Evolutionary conservation across 768 basidiomycete genomes (phyloP), one percentile per base, ranked within the genome.

Genomic region (Xerocomus potaroensis): DNA sequence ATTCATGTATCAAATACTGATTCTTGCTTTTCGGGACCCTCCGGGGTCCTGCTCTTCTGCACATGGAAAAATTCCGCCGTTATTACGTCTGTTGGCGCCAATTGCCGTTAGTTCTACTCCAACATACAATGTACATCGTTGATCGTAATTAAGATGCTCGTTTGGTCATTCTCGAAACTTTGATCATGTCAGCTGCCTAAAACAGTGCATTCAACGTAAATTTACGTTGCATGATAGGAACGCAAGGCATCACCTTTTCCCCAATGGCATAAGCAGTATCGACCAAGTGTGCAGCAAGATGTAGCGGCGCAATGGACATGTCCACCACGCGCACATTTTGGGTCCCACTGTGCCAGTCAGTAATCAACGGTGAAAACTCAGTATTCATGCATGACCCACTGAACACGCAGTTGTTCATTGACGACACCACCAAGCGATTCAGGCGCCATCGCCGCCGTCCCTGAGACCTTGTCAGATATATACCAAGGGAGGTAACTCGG

Each of bases 381-480:
- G n/a, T n/a, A n/a, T n/a, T 21, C 34, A 19, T 22, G 21, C 8
- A 7, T 35, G 5, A 37, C 51, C 47, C 16, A 54, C 55, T 57
- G 44, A 29, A 57, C 33, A 12, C 56, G 55, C 35, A 57, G 36
- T 11, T 57, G 29, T 12, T 39, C 19, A n/a, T 55, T 50, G 3
- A 57, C 55, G 10, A 57, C 55, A n/a, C 55, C 55, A 5, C 55
- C 55, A 2, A 57, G 37, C n/a, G 44, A 37, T 18, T 24, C 33
- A n/a, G 55, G 51, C 1, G 56, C 56, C 56, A 57, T 57, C 14
- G 56, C 14, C n/a, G 56, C 38, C 2, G 55, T 57, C 1, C 55
- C 55, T 57, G 15, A 8, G 10, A n/a, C 10, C 15, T 42, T 18
- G 14, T 56, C 23, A 58, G 22, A 27, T 12, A 37, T n/a, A 34